Percentiles rank a stretch among this genome's conserved stretches.
phyloP scores from a whole-genome alignment of 2,329 filamentous ascomycete species.

The Phialophora macrospora region DNA sequence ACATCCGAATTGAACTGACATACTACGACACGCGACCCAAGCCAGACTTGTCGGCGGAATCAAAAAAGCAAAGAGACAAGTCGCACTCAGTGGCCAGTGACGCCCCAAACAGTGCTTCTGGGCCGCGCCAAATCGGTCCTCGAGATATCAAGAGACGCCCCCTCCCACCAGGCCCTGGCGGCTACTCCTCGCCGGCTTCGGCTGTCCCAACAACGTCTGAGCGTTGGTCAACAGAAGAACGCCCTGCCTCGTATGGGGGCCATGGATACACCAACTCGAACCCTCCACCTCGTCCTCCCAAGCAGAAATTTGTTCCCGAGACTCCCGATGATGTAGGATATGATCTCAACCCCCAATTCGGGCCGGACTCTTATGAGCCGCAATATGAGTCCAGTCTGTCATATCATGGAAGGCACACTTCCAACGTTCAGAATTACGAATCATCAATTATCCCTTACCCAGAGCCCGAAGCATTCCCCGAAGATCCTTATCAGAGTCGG shows the following conservation, averaged over 20 bases:
- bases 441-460: conserved; percentile 1
- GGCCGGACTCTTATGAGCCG: conserved; percentile 27
- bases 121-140: conserved; percentile 61
- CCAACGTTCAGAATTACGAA: conserved; percentile 14
- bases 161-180: conserved; percentile 73
- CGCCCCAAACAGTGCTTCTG: conserved; percentile 39
- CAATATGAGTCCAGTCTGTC: conserved; percentile 8
- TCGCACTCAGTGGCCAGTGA: conserved; percentile 44
- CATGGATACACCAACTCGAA: conserved; percentile 25
- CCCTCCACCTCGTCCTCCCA: conserved; percentile 33
- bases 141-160: conserved; percentile 75
- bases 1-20: conserved; percentile 92
- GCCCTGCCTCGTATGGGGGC: conserved; percentile 36
- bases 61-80: conserved; percentile 54
- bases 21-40: conserved; percentile 91
- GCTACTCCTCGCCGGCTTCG: conserved; percentile 22
- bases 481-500: conserved; percentile 41
- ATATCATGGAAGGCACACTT: conserved; percentile 22
- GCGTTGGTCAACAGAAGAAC: conserved; percentile 19
- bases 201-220: conserved; percentile 15
- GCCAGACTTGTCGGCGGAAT: conserved; percentile 68
- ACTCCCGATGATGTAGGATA: conserved; percentile 35
- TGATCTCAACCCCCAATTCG: conserved; percentile 25
- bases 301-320: conserved; percentile 32
- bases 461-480: conserved; percentile 8